Evolutionary conservation across 192 early-diverging fungal species (phyloP).

Genomic region (Backusella macrospora): DNA sequence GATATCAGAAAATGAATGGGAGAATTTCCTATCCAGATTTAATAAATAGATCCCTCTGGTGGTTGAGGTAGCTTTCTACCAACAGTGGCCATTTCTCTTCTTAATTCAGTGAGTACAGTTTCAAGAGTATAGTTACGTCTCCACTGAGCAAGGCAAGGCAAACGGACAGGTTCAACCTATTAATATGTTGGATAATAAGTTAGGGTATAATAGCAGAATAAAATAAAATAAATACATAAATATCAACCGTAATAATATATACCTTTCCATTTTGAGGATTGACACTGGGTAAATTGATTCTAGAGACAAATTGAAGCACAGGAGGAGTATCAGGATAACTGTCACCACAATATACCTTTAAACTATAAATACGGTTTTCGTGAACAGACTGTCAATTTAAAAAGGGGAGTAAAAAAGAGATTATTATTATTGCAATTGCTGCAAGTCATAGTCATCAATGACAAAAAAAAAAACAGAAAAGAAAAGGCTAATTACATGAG

Average conservation of each 20-base stretch:
- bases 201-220: not conserved
- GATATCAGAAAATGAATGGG: not conserved
- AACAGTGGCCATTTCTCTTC: conserved; percentile 87
- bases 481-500: conserved; percentile 56
- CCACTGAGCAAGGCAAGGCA: conserved; percentile 85
- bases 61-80: conserved; percentile 87
- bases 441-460: not conserved
- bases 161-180: conserved; percentile 66
- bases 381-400: conserved; percentile 73
- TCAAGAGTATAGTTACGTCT: conserved; percentile 77
- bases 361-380: conserved; percentile 94
- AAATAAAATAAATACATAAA: not conserved
- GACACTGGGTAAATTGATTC: conserved; percentile 87
- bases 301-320: conserved; percentile 74
- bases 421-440: not conserved
- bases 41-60: conserved; percentile 74
- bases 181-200: not conserved
- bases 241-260: not conserved
- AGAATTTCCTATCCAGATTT: conserved; percentile 2
- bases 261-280: conserved; percentile 81
- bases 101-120: conserved; percentile 79
- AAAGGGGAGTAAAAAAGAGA: not conserved
- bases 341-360: conserved; percentile 82
- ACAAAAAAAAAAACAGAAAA: not conserved
- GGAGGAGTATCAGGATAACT: conserved; percentile 88